Percentiles rank a stretch among this genome's conserved stretches.
These are phyloP conservation scores for Fusarium sp. DNA, from an alignment of 2,329 filamentous ascomycete species.

Conservation along the genomic window DNA sequence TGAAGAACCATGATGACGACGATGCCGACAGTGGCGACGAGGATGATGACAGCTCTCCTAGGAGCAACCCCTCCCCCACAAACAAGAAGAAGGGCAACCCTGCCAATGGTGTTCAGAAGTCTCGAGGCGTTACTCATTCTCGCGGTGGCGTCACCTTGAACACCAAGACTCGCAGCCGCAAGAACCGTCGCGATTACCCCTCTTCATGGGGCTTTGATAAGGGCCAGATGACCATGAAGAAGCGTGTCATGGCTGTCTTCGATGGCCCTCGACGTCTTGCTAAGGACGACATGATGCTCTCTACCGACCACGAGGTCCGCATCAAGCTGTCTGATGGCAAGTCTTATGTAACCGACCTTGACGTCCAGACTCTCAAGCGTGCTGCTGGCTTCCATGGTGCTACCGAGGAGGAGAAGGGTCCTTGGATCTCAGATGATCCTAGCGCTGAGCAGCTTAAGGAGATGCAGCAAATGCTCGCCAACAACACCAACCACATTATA, in stretches of 20 bases:
- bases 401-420: conserved; percentile 88
- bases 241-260: conserved; percentile 93
- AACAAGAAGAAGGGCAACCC: conserved; percentile 72
- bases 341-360: conserved; percentile 91
- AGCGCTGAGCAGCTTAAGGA: conserved; percentile 72
- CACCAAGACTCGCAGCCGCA: conserved; percentile 77
- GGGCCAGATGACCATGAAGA: conserved; percentile 98
- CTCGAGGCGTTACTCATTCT: conserved; percentile 82
- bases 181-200: conserved; percentile 94
- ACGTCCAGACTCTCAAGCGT: conserved; percentile 89
- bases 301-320: conserved; percentile 93
- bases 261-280: conserved; percentile 89
- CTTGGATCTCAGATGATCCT: conserved; percentile 83
- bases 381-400: conserved; percentile 87
- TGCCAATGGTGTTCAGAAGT: conserved; percentile 73
- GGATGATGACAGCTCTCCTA: conserved; percentile 64
- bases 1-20: conserved; percentile 67
- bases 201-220: conserved; percentile 93
- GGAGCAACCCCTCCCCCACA: conserved; percentile 58
- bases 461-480: conserved; percentile 68
- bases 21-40: conserved; percentile 68
- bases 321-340: conserved; percentile 82
- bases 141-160: conserved; percentile 77
- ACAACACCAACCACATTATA: conserved; percentile 40
- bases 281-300: conserved; percentile 99